Conservation (phyloP, 192 early-diverging fungal species). For the Gryganskiella cystojenkinii region DNA sequence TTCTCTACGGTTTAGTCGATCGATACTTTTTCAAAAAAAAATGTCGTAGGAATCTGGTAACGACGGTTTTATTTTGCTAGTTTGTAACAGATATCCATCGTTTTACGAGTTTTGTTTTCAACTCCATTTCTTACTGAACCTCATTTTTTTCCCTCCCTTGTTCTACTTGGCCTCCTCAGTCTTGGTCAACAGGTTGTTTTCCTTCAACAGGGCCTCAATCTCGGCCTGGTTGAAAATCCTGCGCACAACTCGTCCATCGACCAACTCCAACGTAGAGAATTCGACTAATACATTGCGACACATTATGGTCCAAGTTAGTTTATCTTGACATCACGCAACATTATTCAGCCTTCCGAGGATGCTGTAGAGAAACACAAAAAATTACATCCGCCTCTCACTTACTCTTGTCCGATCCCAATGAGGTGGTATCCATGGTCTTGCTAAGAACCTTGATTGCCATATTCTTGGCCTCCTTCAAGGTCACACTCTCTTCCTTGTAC, state of each 20-base stretch:
- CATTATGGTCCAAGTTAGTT: too few relatives aligned
- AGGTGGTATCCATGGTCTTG: conserved; percentile 97
- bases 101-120: too few relatives aligned
- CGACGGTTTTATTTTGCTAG: too few relatives aligned
- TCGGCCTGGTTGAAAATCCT: conserved; percentile 76
- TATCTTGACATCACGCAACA: conserved; percentile 15
- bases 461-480: conserved; percentile 89
- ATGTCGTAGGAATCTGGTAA: too few relatives aligned
- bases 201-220: conserved; percentile 85
- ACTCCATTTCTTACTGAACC: not conserved
- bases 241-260: conserved; percentile 70
- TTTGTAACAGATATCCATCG: too few relatives aligned
- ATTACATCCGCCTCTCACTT: conserved; percentile 36
- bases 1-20: not conserved
- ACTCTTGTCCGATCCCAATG: conserved; percentile 92
- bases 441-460: conserved; percentile 94
- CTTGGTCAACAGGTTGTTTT: conserved; percentile 68
- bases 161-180: conserved; percentile 49
- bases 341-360: not conserved
- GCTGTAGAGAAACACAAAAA: not conserved
- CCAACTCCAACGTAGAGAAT: conserved; percentile 86
- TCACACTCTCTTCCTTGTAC: conserved; percentile 87
- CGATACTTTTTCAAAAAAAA: too few relatives aligned
- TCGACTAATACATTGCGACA: conserved; percentile 71
- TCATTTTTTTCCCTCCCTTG: not conserved